phyloP scores from a whole-genome alignment of 805 yeast genomes.

The Torulaspora indica region DNA sequence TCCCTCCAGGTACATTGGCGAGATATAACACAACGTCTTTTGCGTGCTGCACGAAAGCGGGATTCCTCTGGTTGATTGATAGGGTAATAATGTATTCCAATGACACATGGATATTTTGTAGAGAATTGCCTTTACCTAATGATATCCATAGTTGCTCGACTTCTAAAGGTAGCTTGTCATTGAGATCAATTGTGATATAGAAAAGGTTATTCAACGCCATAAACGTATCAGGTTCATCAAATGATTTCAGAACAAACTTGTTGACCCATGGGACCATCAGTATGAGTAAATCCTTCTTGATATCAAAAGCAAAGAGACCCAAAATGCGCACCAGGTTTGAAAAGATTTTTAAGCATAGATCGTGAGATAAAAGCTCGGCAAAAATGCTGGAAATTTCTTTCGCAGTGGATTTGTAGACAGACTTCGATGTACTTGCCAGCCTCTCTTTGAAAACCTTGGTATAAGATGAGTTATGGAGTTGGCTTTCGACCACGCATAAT shows the following conservation, averaged over 20 bases:
- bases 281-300: conserved; percentile 73
- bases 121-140: conserved; percentile 67
- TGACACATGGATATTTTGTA: conserved; percentile 65
- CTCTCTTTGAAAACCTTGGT: conserved; percentile 61
- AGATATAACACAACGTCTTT: conserved; percentile 78
- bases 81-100: conserved; percentile 64
- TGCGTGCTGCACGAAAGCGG: conserved; percentile 70
- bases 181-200: conserved; percentile 76
- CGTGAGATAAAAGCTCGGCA: conserved; percentile 57
- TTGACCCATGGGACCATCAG: conserved; percentile 92
- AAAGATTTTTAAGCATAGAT: conserved; percentile 56
- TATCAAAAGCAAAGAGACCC: conserved; percentile 51
- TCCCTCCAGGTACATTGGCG: conserved; percentile 48
- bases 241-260: conserved; percentile 57
- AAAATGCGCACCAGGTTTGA: conserved; percentile 67
- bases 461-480: conserved; percentile 49
- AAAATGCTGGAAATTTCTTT: conserved; percentile 72
- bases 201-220: conserved; percentile 79
- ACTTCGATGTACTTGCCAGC: conserved; percentile 67
- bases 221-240: conserved; percentile 43
- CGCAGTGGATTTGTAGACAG: conserved; percentile 82
- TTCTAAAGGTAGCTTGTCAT: conserved; percentile 72
- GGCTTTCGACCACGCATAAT: conserved; percentile 60
- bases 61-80: conserved; percentile 64
- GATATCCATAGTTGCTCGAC: conserved; percentile 96